Base-by-base conservation (phyloP, 2,329 filamentous ascomycete genomes). In the Aspergillus sojae region DNA sequence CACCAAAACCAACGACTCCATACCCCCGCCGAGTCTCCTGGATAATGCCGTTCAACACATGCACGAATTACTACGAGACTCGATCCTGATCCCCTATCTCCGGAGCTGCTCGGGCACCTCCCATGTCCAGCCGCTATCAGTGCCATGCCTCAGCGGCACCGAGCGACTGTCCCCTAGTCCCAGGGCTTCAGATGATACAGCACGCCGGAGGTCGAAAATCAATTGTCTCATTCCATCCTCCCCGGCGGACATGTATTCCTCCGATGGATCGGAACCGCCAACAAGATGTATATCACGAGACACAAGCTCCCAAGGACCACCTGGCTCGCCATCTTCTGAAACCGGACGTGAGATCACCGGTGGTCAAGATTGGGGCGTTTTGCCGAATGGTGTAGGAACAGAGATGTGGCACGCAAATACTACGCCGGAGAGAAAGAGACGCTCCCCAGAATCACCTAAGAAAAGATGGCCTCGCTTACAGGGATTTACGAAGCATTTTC, bases 11-110 rank as follows among this genome's bases (percentile, higher is more conserved):
- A 16, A 34, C n/a, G 52, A 41, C 10, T 43, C 56, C 5, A 43
- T 36, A 16, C 60, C 60, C 1, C 52, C 53, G n/a, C 60, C 60
- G 3, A 32, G 28, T 21, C 6, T 41, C 1, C 32, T 61, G 11
- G 60, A 61, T 14, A 16, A 10, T 6, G 53, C 54, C 6, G 60
- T 61, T 16, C 32, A 55, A 1, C 32, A 60, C 5, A 34, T 60
- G 45, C 46, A 53, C n/a, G 57, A 60, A 21, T 46, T 60, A n/a
- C 57, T 60, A n/a, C 57, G 57, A 4, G 57, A 52, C 5, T 60
- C 57, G 3, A 52, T 60, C 23, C 34, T 60, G 10, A 60, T 60
- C 16, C 57, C 57, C 9, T 60, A 45, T 48, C 46, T 60, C 28
- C 57, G 57, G 9, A 14, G 34, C 36, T 60, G 43, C 16, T 60